Evolutionary conservation across 768 basidiomycete species (phyloP).

Genomic region (Auriscalpium vulgare): DNA sequence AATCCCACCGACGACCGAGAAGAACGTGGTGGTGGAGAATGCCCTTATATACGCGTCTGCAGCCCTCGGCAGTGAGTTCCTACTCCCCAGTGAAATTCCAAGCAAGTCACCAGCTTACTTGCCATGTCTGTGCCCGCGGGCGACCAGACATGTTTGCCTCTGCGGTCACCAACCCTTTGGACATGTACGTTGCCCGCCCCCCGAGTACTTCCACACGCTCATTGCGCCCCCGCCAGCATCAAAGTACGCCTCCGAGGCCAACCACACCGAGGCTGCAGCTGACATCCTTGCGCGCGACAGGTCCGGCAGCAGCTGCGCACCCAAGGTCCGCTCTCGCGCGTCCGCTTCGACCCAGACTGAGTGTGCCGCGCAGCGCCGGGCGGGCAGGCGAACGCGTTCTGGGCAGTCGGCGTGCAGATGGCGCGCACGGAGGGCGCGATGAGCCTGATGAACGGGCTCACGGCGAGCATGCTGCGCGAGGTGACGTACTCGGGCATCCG

Average conservation of each 20-base stretch:
- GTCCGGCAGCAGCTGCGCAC: conserved; percentile 28
- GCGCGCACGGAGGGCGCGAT: conserved; percentile 23
- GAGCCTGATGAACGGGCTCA: conserved; percentile 26
- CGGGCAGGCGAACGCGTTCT: conserved; percentile 23
- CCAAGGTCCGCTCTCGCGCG: conserved; percentile 14
- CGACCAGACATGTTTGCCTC: conserved; percentile 27
- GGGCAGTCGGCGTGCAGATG: conserved; percentile 27
- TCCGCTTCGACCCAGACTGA: not conserved
- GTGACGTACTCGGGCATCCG: conserved; percentile 28
- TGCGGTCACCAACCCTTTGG: conserved; percentile 27
- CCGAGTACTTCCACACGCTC: not conserved
- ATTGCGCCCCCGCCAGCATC: conserved; percentile 11
- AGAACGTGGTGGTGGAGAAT: conserved; percentile 1
- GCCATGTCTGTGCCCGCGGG: not conserved
- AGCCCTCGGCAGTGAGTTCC: conserved; percentile 6
- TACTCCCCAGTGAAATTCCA: not conserved
- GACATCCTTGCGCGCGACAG: conserved; percentile 8
- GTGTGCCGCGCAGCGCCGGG: conserved; percentile 18
- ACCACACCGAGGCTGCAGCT: not conserved
- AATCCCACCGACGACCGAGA: not conserved
- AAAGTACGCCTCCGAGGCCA: conserved; percentile 16
- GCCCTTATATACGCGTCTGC: conserved; percentile 6
- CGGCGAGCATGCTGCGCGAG: conserved; percentile 29
- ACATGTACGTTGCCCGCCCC: conserved; percentile 19
- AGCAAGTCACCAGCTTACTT: no score